phyloP scores from a whole-genome alignment of 164 flowering plant species.

The Piper betle region DNA sequence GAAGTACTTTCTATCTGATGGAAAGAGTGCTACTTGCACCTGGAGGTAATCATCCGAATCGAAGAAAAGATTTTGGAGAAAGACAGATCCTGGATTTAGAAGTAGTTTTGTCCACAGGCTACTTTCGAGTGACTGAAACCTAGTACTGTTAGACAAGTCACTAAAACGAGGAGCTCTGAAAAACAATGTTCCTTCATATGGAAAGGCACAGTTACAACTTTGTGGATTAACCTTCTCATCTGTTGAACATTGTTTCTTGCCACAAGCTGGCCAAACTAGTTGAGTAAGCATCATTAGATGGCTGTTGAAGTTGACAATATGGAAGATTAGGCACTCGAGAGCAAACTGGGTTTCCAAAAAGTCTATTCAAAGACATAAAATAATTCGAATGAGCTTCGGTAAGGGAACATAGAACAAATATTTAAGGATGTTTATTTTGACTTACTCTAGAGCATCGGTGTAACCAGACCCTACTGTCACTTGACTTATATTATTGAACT shows the following conservation, averaged over 20 bases:
- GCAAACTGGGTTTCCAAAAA: slow-evolving; percentile 77
- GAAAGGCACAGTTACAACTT: slow-evolving; percentile 73
- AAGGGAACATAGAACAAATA: neutral
- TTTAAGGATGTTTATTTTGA: neutral
- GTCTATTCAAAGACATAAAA: slow-evolving; percentile 22
- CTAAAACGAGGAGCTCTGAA: slow-evolving; percentile 78
- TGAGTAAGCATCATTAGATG: slow-evolving; percentile 27
- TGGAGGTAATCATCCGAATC: slow-evolving; percentile 62
- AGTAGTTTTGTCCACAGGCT: slow-evolving; percentile 47
- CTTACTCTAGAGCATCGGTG: slow-evolving; percentile 54
- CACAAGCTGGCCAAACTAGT: slow-evolving; percentile 65
- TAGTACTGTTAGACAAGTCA: slow-evolving; percentile 46
- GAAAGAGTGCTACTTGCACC: slow-evolving; percentile 60
- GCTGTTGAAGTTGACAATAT: slow-evolving; percentile 49
- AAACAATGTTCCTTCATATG: slow-evolving; percentile 61
- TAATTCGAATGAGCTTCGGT: neutral
- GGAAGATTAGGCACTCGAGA: slow-evolving; percentile 16
- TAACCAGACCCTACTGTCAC: slow-evolving; percentile 33
- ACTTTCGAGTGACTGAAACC: slow-evolving; percentile 54
- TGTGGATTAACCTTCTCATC: slow-evolving; percentile 61
- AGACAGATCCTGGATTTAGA: slow-evolving; percentile 77
- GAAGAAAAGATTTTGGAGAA: slow-evolving; percentile 56
- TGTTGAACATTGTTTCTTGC: slow-evolving; percentile 27
- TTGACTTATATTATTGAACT: slow-evolving; percentile 46
- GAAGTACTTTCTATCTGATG: slow-evolving; percentile 45